phyloP scores from a whole-genome alignment of 495 filamentous ascomycete genomes.

The Penicillium cosmopolitanum region DNA sequence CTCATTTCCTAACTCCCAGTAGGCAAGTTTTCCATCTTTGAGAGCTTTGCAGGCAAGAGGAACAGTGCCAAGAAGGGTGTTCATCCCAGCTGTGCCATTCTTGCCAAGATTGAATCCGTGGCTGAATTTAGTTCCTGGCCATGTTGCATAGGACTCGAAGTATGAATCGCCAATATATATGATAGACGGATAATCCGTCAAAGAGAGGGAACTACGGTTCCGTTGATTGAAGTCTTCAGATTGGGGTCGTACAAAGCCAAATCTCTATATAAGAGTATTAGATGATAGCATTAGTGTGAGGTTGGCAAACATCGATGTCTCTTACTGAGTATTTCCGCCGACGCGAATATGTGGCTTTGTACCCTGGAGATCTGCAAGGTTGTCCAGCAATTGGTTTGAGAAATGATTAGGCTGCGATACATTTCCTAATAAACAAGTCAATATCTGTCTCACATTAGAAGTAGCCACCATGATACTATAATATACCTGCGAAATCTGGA shows the following conservation, averaged over 20 bases:
- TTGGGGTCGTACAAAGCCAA: slow-evolving; percentile 62
- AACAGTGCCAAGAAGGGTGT: slow-evolving; percentile 58
- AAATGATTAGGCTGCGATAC: slow-evolving; percentile 30
- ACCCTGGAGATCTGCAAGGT: slow-evolving; percentile 30
- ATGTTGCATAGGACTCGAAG: slow-evolving; percentile 69
- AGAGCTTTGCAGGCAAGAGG: slow-evolving; percentile 64
- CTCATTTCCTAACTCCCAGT: slow-evolving; percentile 71
- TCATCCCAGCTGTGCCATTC: slow-evolving; percentile 54
- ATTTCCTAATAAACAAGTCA: slow-evolving; percentile 22
- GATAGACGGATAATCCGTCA: slow-evolving; percentile 63
- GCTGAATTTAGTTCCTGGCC: slow-evolving; percentile 57
- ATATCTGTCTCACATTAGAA: background rate
- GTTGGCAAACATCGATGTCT: background rate
- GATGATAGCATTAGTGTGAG: background rate
- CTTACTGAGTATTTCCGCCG: slow-evolving; percentile 36
- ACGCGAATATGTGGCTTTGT: slow-evolving; percentile 32
- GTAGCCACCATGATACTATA: too few species aligned
- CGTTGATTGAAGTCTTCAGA: slow-evolving; percentile 55
- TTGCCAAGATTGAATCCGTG: slow-evolving; percentile 68
- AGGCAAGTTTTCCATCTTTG: slow-evolving; percentile 49
- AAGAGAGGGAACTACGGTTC: slow-evolving; percentile 51
- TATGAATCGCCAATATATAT: slow-evolving; percentile 64
- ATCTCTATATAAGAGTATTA: slow-evolving; percentile 45
- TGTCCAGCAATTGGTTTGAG: slow-evolving; percentile 30
- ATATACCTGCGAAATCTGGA: slow-evolving; percentile 32